Conservation (phyloP, 1,284 basidiomycete genomes). For the Fomitiporia mediterranea region DNA sequence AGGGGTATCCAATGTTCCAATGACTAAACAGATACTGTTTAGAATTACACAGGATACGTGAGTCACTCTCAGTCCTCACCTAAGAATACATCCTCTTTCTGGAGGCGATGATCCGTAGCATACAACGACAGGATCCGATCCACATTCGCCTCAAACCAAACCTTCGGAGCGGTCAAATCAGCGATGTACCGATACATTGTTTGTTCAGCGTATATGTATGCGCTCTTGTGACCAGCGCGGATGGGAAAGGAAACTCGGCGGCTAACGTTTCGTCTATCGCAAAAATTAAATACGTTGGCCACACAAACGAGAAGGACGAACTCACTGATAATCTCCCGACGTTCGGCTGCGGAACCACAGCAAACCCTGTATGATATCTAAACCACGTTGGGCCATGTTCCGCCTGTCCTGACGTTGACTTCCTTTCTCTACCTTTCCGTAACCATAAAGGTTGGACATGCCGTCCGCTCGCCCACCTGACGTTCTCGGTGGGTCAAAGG, state of each 20-base stretch:
- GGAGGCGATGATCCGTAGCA: slow-evolving; percentile 48
- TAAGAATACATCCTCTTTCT: slow-evolving; percentile 65
- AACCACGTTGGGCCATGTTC: slow-evolving; percentile 46
- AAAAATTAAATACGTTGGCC: not conserved
- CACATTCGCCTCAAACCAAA: slow-evolving; percentile 69
- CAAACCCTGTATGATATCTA: slow-evolving; percentile 53
- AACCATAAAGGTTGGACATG: slow-evolving; percentile 51
- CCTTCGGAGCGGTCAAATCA: slow-evolving; percentile 53
- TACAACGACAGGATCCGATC: slow-evolving; percentile 56
- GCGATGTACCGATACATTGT: slow-evolving; percentile 65
- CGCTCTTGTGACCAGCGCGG: slow-evolving; percentile 57
- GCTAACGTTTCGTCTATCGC: slow-evolving; percentile 41
- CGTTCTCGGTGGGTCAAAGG: slow-evolving; percentile 45
- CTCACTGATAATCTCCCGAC: slow-evolving; percentile 35
- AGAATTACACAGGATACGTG: not conserved
- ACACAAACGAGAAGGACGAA: slow-evolving; percentile 2
- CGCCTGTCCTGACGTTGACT: slow-evolving; percentile 48
- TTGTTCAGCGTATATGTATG: slow-evolving; percentile 62
- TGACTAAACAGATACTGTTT: slow-evolving; percentile 39
- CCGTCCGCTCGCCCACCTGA: slow-evolving; percentile 29
- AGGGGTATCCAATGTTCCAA: slow-evolving; percentile 61
- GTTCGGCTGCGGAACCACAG: slow-evolving; percentile 39
- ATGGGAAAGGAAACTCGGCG: slow-evolving; percentile 58
- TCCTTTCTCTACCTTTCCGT: slow-evolving; percentile 45
- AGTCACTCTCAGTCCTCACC: too few species aligned